Evolutionary conservation across 305 asterid species (phyloP), one percentile per base, ranked within the genome.

Genomic region (Fraxinus paxiana): DNA sequence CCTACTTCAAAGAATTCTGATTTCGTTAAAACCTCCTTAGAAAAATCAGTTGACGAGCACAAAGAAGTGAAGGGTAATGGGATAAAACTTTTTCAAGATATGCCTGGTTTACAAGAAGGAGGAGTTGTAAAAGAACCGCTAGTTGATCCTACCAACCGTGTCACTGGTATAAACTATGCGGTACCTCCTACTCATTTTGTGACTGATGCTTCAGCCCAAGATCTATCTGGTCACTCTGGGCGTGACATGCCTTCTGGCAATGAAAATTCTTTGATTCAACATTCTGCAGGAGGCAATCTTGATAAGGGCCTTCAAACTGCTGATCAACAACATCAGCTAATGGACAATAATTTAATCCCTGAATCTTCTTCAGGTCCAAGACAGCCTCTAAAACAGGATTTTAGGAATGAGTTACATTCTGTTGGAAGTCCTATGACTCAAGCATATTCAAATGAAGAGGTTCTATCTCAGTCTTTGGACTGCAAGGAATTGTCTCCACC

Each of bases 21-120:
- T 81, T 73, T 78, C 63, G 80, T 77, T 73, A 83, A 84, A 61
- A 69, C 80, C 43, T 78, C 83, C 63, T 33, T 46, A 12, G 71
- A 67, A 33, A 83, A 79, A 78, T 74, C 81, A 6, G 78, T 82
- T 71, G 78, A 51, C 17, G 76, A 70, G 84, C 88, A 84, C 74
- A 81, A 83, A 80, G 90, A 84, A 81, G 67, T 75, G 35, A 84
- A 88, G 83, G 87, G 83, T 79, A 82, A 75, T 74, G 88, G 83
- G 69, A 18, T 67, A 71, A 67, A 79, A 79, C 75, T 73, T 86
- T 37, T 56, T 77, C 79, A 81, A 72, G 88, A 84, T 78, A 78
- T 80, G 28, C 86, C 81, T 84, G 83, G 34, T 83, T 79, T 78
- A 24, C 82, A 80, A 81, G 92, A 86, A 74, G 87, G 37, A 24